A percentile compares a stretch with the other conserved stretches of the same genome.
Evolutionary conservation across 306 rosid species (phyloP).

Genomic region (Castanea sativa): DNA sequence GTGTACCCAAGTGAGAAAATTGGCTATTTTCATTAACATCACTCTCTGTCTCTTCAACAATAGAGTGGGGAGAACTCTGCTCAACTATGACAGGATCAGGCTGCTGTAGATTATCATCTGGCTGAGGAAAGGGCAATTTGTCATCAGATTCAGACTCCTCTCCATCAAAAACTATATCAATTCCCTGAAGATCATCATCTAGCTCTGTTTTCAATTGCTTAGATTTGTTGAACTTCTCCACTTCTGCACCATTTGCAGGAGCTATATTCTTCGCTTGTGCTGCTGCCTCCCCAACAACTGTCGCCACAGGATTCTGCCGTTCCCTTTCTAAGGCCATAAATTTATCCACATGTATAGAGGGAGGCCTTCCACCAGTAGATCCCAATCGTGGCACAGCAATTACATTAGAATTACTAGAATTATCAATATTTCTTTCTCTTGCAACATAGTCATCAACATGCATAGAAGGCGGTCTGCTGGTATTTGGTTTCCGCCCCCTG

Average conservation of each 20-base stretch:
- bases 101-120: conserved; percentile 81
- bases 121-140: conserved; percentile 89
- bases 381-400: conserved; percentile 82
- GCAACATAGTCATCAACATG: conserved; percentile 98
- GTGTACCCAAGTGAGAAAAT: conserved; percentile 66
- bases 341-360: conserved; percentile 98
- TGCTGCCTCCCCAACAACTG: conserved; percentile 69
- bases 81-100: conserved; percentile 64
- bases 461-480: conserved; percentile 99
- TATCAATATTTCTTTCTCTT: conserved; percentile 87
- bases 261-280: conserved; percentile 58
- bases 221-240: conserved; percentile 72
- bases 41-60: conserved; percentile 95
- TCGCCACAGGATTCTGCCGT: conserved; percentile 75
- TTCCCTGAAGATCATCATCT: conserved; percentile 95
- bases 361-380: conserved; percentile 93
- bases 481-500: conserved; percentile 98
- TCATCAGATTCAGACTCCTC: conserved; percentile 95
- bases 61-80: conserved; percentile 91
- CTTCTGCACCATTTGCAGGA: conserved; percentile 44
- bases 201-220: conserved; percentile 79
- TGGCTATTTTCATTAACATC: conserved; percentile 66
- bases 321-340: conserved; percentile 99
- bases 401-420: conserved; percentile 65
- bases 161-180: conserved; percentile 92